Evolutionary conservation across 306 rosid species (phyloP).

Genomic region (Luffa aegyptiaca): DNA sequence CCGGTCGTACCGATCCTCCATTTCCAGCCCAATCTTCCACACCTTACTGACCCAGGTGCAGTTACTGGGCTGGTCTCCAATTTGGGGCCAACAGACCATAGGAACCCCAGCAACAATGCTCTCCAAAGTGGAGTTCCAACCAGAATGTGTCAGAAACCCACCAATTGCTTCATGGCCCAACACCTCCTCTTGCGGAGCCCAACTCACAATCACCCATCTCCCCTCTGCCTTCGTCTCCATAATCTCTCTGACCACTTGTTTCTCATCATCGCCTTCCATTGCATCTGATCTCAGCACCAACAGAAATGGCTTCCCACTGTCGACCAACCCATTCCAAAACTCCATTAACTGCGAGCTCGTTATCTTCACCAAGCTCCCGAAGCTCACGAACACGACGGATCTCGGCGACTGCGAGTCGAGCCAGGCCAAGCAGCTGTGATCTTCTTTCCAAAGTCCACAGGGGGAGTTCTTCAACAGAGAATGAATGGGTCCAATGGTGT

Average conservation of each 20-base stretch:
- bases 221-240: conserved; percentile 15
- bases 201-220: conserved; percentile 22
- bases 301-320: conserved; percentile 26
- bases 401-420: conserved; percentile 27
- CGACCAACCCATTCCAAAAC: conserved; percentile 48
- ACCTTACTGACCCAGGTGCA: conserved; percentile 14
- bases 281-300: conserved; percentile 40
- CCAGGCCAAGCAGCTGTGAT: conserved; percentile 36
- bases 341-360: conserved; percentile 19
- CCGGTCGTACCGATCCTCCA: conserved; percentile 19
- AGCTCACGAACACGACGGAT: conserved; percentile 44
- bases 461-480: background rate
- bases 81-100: conserved; percentile 18
- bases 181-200: conserved; percentile 52
- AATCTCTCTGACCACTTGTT: background rate
- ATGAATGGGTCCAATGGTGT: conserved; percentile 42
- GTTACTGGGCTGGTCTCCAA: conserved; percentile 17
- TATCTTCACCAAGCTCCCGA: conserved; percentile 24
- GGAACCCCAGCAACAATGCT: conserved; percentile 15
- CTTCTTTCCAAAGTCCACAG: conserved; percentile 12
- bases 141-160: conserved; percentile 40
- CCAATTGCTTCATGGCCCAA: conserved; percentile 32
- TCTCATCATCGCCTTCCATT: background rate
- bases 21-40: conserved; percentile 27
- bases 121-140: conserved; percentile 28